These are phyloP conservation scores for Plicaturopsis crispa DNA, from an alignment of 768 basidiomycete species.

Conservation along the genomic window DNA sequence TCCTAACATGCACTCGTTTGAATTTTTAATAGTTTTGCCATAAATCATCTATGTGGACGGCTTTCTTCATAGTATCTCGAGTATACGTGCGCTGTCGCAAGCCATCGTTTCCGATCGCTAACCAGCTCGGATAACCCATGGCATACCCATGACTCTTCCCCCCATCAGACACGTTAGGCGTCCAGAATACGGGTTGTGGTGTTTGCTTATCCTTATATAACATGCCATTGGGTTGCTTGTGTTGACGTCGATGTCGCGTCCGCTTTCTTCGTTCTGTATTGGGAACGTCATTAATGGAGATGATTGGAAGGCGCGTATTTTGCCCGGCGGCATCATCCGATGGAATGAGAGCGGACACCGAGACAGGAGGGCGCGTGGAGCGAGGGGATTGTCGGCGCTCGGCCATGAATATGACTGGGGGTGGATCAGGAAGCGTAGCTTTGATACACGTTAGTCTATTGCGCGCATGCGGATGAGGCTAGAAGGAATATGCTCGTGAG, in stretches of 20 bases:
- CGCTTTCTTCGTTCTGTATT: background rate
- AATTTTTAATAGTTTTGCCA: no score
- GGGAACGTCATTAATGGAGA: background rate
- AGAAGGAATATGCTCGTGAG: background rate
- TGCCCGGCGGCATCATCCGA: background rate
- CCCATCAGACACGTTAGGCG: background rate
- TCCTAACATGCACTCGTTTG: no score
- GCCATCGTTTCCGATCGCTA: background rate
- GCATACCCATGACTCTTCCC: background rate
- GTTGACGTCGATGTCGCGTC: background rate
- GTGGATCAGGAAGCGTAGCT: no score
- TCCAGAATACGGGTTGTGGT: background rate
- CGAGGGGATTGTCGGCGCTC: background rate
- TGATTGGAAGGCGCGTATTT: background rate
- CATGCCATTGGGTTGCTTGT: background rate
- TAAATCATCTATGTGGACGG: background rate
- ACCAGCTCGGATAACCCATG: background rate
- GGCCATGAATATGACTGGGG: background rate
- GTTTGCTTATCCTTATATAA: background rate
- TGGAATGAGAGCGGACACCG: background rate
- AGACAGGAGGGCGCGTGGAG: background rate
- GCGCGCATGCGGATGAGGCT: background rate
- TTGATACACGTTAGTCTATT: background rate
- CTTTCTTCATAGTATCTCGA: background rate
- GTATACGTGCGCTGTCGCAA: background rate